Base-by-base conservation (phyloP, 2,329 filamentous ascomycete species). In the Boeremia exigua region DNA sequence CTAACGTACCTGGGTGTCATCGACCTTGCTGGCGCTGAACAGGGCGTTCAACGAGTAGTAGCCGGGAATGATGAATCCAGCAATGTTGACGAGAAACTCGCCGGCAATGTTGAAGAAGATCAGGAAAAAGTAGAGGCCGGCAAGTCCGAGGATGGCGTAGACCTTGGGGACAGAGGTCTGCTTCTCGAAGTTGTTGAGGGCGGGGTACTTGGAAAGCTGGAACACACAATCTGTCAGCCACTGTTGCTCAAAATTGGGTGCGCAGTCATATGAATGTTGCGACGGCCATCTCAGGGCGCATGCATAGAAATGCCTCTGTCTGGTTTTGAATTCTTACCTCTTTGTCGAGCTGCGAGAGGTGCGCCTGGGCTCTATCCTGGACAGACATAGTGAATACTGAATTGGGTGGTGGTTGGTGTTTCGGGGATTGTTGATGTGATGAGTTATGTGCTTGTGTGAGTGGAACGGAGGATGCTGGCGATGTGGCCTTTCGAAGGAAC, bases 81-180 rank as follows among this genome's bases (percentile, higher is more conserved):
- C 90, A 65, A 92, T 79, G 82, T 96, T 96, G 79, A 91, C 92
- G 67, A 96, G 82, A 73, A 95, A 89, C 79, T 93, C 90, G 69
- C 91, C 91, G 62, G 89, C 91, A 63, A 95, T 89, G 85, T 96
- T 96, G 84, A 96, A 92, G 81, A 95, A 87, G 79, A 95, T 91
- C 68, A 95, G 86, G 82, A 94, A 92, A 81, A 95, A 92, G 84
- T 96, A 96, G 65, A 93, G 85, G 47, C 87, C 87, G 58, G 79
- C 88, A 55, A 91, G 74, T 69, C 91, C 91, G 68, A 94, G 87
- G 73, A 90, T 84, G 64, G 86, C 88, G 77, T 96, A 95, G 71
- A 90, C 88, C 84, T 96, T 96, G 75, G 91, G 91, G 46, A 95
- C 84, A 55, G 85, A 87, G 63, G 88, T 89, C 78, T 90, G 87